A percentile compares a stretch with the other conserved stretches of the same genome.
Conservation (phyloP, 805 yeast species). For the Candida ascalaphidarum region DNA sequence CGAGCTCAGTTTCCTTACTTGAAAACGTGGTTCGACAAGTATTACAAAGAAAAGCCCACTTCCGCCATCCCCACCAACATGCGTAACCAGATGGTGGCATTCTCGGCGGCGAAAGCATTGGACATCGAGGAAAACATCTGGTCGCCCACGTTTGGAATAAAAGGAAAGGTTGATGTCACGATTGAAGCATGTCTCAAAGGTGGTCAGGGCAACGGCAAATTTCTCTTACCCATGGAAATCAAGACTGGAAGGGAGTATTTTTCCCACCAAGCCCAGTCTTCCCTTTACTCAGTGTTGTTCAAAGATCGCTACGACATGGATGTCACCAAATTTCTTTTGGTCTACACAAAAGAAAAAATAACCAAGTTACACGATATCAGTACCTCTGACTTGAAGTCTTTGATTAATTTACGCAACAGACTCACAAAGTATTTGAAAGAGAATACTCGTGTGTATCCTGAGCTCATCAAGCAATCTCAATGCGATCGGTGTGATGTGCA, state of each 20-base stretch:
- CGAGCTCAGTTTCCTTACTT: constrained; percentile 43
- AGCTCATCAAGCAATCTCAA: constrained; percentile 37
- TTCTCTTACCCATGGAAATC: constrained; percentile 75
- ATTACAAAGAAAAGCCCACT: constrained; percentile 19
- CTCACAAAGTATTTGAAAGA: constrained; percentile 52
- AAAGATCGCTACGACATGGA: constrained; percentile 73
- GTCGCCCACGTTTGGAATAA: constrained; percentile 85
- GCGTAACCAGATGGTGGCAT: constrained; percentile 23
- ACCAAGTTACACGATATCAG: constrained; percentile 48
- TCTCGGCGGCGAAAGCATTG: constrained; percentile 55
- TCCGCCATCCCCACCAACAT: constrained; percentile 16
- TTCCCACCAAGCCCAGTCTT: constrained; percentile 79
- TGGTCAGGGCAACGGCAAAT: constrained; percentile 27
- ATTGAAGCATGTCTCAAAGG: constrained; percentile 48
- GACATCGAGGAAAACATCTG: constrained; percentile 88
- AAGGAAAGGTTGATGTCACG: constrained; percentile 87
- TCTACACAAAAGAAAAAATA: constrained; percentile 58
- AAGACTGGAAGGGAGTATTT: constrained; percentile 72
- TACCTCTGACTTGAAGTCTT: constrained; percentile 50
- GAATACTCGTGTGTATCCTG: constrained; percentile 45
- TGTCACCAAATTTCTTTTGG: constrained; percentile 55
- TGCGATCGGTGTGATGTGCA: constrained; percentile 58
- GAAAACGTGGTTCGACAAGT: constrained; percentile 43
- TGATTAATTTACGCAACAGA: constrained; percentile 66
- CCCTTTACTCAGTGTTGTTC: constrained; percentile 69